A percentile compares a stretch with the other conserved stretches of the same genome.
Evolutionary conservation across 345 rosid species (phyloP).

Genomic region (Cardamine chenopodiifolia): DNA sequence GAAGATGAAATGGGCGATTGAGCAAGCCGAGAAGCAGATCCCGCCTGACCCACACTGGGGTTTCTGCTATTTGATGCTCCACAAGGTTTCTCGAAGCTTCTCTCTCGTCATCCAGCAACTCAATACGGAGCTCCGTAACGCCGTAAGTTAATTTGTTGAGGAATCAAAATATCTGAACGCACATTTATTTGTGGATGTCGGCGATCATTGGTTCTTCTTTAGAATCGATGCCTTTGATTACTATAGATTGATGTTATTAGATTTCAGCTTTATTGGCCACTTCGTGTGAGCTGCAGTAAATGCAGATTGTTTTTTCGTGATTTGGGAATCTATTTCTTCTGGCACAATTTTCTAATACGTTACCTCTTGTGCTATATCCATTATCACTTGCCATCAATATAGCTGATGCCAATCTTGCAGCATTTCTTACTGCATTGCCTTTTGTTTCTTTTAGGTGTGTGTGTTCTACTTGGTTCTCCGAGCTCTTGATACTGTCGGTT

Average conservation of each 20-base stretch:
- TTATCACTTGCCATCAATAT: neutral
- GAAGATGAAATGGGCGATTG: constrained; percentile 76
- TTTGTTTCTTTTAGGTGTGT: constrained; percentile 61
- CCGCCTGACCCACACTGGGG: constrained; percentile 90
- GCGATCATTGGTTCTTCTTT: neutral
- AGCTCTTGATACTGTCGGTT: constrained; percentile 97
- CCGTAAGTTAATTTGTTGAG: constrained; percentile 52
- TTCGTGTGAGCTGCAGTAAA: neutral
- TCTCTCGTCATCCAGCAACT: constrained; percentile 93
- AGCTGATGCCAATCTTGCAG: neutral
- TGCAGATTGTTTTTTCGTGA: neutral
- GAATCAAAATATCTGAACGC: constrained; percentile 22
- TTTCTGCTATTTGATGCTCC: constrained; percentile 90
- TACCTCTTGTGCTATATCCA: neutral
- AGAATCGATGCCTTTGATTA: constrained; percentile 5
- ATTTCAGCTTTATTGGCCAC: constrained; percentile 1
- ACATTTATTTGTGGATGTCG: neutral
- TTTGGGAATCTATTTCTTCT: neutral
- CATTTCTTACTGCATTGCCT: neutral
- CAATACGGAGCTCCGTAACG: constrained; percentile 73
- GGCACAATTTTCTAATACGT: neutral
- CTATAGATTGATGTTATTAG: neutral
- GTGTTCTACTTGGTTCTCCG: constrained; percentile 93
- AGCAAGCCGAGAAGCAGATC: constrained; percentile 88
- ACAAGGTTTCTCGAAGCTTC: constrained; percentile 89